Percentiles rank a stretch among this genome's conserved stretches.
Conservation (phyloP, 2,329 filamentous ascomycete genomes). For the Xylaria arbuscula region DNA sequence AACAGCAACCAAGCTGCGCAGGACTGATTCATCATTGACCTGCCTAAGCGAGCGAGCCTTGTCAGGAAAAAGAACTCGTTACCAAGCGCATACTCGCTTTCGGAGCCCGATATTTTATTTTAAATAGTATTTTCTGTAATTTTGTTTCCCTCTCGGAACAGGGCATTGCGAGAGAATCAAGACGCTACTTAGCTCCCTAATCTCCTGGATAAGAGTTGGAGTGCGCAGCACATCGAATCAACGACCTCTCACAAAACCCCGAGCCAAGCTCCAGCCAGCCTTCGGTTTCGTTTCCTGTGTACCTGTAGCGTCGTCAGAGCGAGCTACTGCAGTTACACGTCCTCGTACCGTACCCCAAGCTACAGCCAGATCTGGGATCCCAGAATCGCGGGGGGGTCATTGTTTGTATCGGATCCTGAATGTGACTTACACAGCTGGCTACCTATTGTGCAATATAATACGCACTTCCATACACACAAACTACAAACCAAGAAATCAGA, state of each 20-base stretch:
- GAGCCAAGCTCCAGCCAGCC: conserved; percentile 34
- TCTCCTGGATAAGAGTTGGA: conserved; percentile 22
- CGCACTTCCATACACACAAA: not conserved
- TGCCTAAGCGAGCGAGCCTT: conserved; percentile 42
- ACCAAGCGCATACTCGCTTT: conserved; percentile 32
- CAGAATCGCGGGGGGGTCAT: conserved; percentile 32
- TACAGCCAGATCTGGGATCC: conserved; percentile 35
- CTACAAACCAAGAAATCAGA: conserved; percentile 6
- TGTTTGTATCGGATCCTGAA: conserved; percentile 31
- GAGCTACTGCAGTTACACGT: conserved; percentile 29
- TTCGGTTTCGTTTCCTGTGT: not conserved
- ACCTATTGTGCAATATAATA: conserved; percentile 1
- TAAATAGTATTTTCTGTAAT: too few relatives aligned
- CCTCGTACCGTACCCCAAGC: conserved; percentile 29
- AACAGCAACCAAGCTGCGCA: conserved; percentile 14
- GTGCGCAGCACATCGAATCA: conserved; percentile 34
- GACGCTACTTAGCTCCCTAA: not conserved
- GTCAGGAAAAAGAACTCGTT: conserved; percentile 37
- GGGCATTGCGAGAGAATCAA: conserved; percentile 33
- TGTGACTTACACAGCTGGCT: conserved; percentile 16
- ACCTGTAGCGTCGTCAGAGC: not conserved
- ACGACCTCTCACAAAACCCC: conserved; percentile 20
- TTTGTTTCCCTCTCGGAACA: conserved; percentile 25
- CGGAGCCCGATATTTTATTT: conserved; percentile 45
- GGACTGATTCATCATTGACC: conserved; percentile 38